Evolutionary conservation across 2,329 filamentous ascomycete genomes (phyloP), one percentile per base, ranked within the genome.

Genomic region (Apiospora malaysiana): DNA sequence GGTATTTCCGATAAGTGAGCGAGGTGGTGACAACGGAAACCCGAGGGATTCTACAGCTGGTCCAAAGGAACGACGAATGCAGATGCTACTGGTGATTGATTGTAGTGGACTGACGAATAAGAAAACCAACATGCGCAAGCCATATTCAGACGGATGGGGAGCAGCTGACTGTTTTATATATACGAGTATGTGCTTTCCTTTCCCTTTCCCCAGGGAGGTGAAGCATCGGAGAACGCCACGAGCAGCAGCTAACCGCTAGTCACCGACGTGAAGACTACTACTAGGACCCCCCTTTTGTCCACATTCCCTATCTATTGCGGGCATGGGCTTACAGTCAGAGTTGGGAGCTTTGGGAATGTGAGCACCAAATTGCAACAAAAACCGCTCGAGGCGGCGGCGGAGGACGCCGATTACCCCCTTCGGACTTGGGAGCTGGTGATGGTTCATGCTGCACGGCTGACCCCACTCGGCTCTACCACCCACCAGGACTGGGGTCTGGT

Each of bases 401-500:
- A 67, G 65, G 65, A 46, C 65, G 65, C 65, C 65, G 65, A 46
- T 67, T 67, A 12, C 65, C 65, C 59, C 65, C 65, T 67, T 45
- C 25, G 65, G 65, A 67, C 32, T 40, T 40, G 32, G n/a, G 56
- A 63, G 56, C 56, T 63, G 56, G 32, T 40, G 56, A 40, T 63
- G 32, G 56, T 63, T 63, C 56, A 63, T 40, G 56, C 56, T 63
- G 56, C 56, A 63, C 56, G 56, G 56, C 56, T 32, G 56, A 63
- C 56, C 56, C 56, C 56, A 63, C 56, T 63, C 27, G 56, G 51
- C 27, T 21, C 27, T 37, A 18, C 51, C 51, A 59, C 51, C 51
- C 16, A 59, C 51, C 14, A 63, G 21, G 56, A 63, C 56, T 63
- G 56, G 49, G 56, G 32, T 40, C 40, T 16, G 10, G 42, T 45